phyloP scores from a whole-genome alignment of 169 alveolate genomes.

The Pseudocohnilembus persalinus region DNA sequence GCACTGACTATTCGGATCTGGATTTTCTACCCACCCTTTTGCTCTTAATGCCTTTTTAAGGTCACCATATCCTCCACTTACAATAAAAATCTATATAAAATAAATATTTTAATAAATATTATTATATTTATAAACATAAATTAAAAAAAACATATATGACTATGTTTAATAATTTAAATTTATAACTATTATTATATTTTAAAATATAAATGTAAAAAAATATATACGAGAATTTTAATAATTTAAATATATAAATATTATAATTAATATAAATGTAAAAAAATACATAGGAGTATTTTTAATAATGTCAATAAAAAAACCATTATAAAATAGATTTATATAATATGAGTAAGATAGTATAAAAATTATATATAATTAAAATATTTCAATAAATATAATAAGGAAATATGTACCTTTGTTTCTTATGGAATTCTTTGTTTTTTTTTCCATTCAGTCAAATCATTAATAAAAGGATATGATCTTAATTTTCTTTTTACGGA shows the following conservation, averaged over 20 bases:
- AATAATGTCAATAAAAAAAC: too few relatives aligned
- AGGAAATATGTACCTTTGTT: conserved; percentile 40
- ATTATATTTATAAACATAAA: too few relatives aligned
- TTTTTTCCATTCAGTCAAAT: conserved; percentile 65
- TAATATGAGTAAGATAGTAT: too few relatives aligned
- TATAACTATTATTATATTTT: neutral
- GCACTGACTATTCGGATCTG: conserved; percentile 73
- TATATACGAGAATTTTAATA: too few relatives aligned
- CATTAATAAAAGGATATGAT: conserved; percentile 59
- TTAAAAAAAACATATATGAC: too few relatives aligned
- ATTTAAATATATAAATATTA: too few relatives aligned
- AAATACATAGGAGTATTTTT: too few relatives aligned
- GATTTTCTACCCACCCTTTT: conserved; percentile 86
- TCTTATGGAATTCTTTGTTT: conserved; percentile 56
- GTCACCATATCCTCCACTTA: conserved; percentile 78
- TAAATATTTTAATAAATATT: conserved; percentile 1
- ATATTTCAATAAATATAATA: too few relatives aligned
- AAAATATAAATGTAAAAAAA: too few relatives aligned
- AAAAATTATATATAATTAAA: too few relatives aligned
- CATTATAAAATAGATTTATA: too few relatives aligned
- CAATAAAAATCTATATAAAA: conserved; percentile 56
- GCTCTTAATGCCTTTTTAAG: conserved; percentile 60
- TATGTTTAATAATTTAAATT: too few relatives aligned
- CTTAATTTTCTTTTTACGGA: conserved; percentile 26
- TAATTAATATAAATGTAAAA: neutral